A percentile compares a stretch with the other conserved stretches of the same genome.
Evolutionary conservation across 495 filamentous ascomycete species (phyloP).

Genomic region (Lindgomyces ingoldianus): DNA sequence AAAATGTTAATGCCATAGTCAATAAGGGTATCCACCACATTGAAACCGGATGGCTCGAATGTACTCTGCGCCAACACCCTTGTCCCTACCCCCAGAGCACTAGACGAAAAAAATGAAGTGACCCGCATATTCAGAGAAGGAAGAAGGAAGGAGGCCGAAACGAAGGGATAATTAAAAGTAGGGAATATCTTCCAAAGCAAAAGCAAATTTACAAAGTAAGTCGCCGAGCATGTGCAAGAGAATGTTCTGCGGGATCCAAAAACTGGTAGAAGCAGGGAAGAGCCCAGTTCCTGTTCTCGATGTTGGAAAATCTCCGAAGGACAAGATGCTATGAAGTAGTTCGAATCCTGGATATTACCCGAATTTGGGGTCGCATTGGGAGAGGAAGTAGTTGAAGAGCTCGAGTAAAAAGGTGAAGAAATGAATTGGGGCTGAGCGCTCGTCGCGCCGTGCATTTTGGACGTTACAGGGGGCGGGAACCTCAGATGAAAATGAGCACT

Average conservation of each 20-base stretch:
- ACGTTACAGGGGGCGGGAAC: too few relatives aligned
- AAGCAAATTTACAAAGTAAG: neutral
- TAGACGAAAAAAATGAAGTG: neutral
- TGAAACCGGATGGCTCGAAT: constrained; percentile 26
- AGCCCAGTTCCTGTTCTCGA: too few relatives aligned
- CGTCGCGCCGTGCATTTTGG: too few relatives aligned
- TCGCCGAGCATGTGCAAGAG: neutral
- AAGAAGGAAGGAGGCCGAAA: neutral
- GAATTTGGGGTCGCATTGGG: too few relatives aligned
- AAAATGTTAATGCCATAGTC: constrained; percentile 11
- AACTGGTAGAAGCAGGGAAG: too few relatives aligned
- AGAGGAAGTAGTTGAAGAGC: too few relatives aligned
- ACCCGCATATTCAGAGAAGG: constrained; percentile 4
- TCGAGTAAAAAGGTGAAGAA: too few relatives aligned
- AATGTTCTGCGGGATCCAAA: neutral
- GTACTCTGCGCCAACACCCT: constrained; percentile 7
- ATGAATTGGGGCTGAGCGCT: too few relatives aligned
- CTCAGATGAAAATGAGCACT: too few relatives aligned
- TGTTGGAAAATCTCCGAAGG: too few relatives aligned
- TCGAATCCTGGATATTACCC: too few relatives aligned
- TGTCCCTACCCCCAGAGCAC: neutral
- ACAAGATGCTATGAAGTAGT: too few relatives aligned
- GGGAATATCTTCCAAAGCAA: neutral
- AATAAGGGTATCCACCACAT: constrained; percentile 16
- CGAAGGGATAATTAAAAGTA: neutral